Percentiles rank a stretch among this genome's conserved stretches.
Conservation (phyloP, 2,329 filamentous ascomycete species). For the Dactylellina haptotyla region DNA sequence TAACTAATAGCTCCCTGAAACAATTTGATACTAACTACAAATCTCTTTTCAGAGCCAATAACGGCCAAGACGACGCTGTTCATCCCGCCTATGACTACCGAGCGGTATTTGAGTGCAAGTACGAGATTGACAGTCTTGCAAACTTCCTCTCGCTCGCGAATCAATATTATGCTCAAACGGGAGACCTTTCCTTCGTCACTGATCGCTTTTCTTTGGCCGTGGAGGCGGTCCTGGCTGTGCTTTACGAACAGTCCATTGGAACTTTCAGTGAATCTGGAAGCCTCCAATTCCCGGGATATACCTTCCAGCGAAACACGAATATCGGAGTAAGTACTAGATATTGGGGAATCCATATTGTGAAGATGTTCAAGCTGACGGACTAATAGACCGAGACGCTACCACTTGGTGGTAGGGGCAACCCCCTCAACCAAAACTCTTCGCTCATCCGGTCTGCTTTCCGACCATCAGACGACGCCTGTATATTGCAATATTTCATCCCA, state of each 20-base stretch:
- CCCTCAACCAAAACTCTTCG: conserved; percentile 82
- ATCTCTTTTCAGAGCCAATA: conserved; percentile 66
- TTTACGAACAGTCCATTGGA: conserved; percentile 79
- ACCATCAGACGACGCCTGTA: conserved; percentile 93
- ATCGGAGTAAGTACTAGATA: conserved; percentile 64
- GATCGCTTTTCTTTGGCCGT: conserved; percentile 81
- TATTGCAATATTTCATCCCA: conserved; percentile 92
- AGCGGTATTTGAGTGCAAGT: conserved; percentile 97
- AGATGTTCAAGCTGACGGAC: neutral
- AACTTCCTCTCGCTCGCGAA: conserved; percentile 88
- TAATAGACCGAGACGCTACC: conserved; percentile 81
- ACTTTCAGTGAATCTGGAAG: conserved; percentile 78
- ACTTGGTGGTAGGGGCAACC: conserved; percentile 86
- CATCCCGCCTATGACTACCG: conserved; percentile 86
- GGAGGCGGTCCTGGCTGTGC: conserved; percentile 75
- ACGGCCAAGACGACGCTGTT: conserved; percentile 83
- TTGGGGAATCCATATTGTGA: neutral
- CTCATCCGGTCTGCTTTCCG: conserved; percentile 91
- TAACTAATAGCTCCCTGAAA: neutral
- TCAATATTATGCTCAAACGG: conserved; percentile 83
- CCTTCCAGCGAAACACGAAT: conserved; percentile 82
- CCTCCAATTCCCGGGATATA: conserved; percentile 76
- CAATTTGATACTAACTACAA: neutral
- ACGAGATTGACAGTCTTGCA: conserved; percentile 94
- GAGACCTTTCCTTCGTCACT: conserved; percentile 80